Evolutionary conservation across 2,329 filamentous ascomycete genomes (phyloP), one percentile per base, ranked within the genome.

Genomic region (Paramyrothecium roridum): DNA sequence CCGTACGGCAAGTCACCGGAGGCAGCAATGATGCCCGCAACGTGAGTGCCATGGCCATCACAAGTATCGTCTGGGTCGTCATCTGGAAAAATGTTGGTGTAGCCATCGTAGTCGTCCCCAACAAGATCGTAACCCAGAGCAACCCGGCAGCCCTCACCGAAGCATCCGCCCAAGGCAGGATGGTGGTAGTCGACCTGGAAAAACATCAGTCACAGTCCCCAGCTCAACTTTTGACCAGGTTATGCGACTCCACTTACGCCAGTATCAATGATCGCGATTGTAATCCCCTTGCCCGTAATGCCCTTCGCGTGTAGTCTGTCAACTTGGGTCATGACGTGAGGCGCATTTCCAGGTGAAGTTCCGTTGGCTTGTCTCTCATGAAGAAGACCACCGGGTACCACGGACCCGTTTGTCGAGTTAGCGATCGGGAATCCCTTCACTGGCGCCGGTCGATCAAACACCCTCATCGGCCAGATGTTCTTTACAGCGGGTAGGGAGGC

Each of bases 151-250:
- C 78, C 81, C 3, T 73, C 62, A 3, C 84, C 84, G 62, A 86
- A 86, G 61, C 83, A 83, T 52, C 83, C 82, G 3, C 84, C 84
- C 3, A 87, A 76, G 19, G 81, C 80, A 2, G 82, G 81, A 62
- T 87, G 83, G 1, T 70, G 76, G 65, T 86, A 87, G 65, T 87
- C 84, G 51, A 84, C 72, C 49, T 51, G 34, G n/a, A n/a, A n/a
- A n/a, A n/a, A n/a, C n/a, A n/a, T n/a, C n/a, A n/a, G n/a, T n/a
- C n/a, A n/a, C n/a, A 21, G 16, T 19, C n/a, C n/a, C n/a, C 3
- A 17, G 50, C 51, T 22, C 56, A 47, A 19, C 3, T 22, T 20
- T 2, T 19, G 11, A n/a, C 8, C 20, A n/a, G 22, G 23, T 19
- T 7, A 20, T 20, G 37, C 37, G 7, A 17, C 6, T 7, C 7